Base-by-base conservation (phyloP, 78 protist genomes). In the Emiliania huxleyi region DNA sequence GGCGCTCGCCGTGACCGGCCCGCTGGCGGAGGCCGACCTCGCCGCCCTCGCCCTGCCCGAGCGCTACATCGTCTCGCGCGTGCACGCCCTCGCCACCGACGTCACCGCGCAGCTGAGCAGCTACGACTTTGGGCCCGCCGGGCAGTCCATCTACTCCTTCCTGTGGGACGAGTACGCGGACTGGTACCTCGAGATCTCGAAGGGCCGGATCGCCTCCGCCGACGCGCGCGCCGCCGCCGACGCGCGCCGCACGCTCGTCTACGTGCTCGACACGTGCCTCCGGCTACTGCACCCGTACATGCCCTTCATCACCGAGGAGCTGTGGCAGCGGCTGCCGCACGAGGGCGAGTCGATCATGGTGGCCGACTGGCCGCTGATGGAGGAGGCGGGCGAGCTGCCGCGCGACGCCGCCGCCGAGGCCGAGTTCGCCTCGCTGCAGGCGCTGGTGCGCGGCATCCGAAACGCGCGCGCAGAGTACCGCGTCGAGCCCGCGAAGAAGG, bases 231-330 rank as follows among this genome's bases (percentile, higher is more conserved):
- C 92, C n/a, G 33, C 73, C 46, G 33, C 29, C 18, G 45, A 71
- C 45, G 92, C 62, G 37, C 69, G 92, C 46, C 52, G 62, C 49
- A 46, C 77, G 12, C 92, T 90, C 43, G 37, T 71, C 21, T 71
- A 69, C 92, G 92, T 69, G 40, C 83, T 69, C 52, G 92, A 56
- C 81, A 22, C 52, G 40, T 44, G 69, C 44, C 92, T 98, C 1
- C 93, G 97, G 42, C 45, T 97, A 79, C 48, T 95, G 35, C 99
- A 98, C 87, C 99, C 99, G 42, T 94, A 97, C 91, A 97, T 98
- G 97, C 99, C 99, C 87, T 98, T 92, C 69, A 42, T 97, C 23
- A 96, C 99, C 29, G 99, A 98, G 95, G 96, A 94, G 85, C 62
- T 96, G 48, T 96, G 96, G 95, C 93, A 93, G 91, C 94, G 92